Base-by-base conservation (phyloP, 768 basidiomycete genomes). In the Daedaleopsis nitida region DNA sequence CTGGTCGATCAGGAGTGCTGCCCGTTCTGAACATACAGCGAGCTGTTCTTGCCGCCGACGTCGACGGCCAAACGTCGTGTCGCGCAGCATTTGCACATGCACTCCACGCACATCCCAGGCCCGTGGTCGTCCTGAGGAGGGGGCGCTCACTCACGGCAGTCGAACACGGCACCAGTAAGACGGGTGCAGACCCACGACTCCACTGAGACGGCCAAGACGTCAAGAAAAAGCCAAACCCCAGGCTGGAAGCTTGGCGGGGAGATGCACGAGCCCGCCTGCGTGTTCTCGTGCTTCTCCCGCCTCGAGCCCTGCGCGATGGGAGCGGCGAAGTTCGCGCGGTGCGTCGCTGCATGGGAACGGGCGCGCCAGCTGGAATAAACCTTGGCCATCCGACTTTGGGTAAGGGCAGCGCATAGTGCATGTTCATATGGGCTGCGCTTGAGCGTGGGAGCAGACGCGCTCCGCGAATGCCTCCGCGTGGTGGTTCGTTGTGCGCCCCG, bases 221-320 rank as follows among this genome's bases (percentile, higher is more conserved):
- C 7, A 32, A 32, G 27, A 32, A 32, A 32, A 32, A 32, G 27
- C 27, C 8, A 43, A 37, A 19, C 49, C 48, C 37, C 32, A 42
- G 44, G 16, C 35, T 9, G 10, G 27, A 39, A 11, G 24, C 43
- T 34, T 21, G 32, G 32, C 54, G 54, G 48, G 37, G 42, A 32
- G 37, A 42, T 54, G n/a, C n/a, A n/a, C n/a, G n/a, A n/a, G n/a
- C n/a, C n/a, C n/a, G n/a, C n/a, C n/a, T n/a, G n/a, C 49, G 52
- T 61, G 60, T 55, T 56, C 54, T 45, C 8, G 6, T 7, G 5
- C 47, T 61, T 61, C 60, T 61, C 60, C 60, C 60, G 60, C 60
- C 24, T 49, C 60, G 60, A 61, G 55, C 16, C 16, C 50, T 52
- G 55, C 50, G 45, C 60, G 27, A 32, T 21, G 50, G 45, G 55